Evolutionary conservation across 2,329 filamentous ascomycete species (phyloP), one percentile per base, ranked within the genome.

Genomic region (Pseudogymnoascus sp.): DNA sequence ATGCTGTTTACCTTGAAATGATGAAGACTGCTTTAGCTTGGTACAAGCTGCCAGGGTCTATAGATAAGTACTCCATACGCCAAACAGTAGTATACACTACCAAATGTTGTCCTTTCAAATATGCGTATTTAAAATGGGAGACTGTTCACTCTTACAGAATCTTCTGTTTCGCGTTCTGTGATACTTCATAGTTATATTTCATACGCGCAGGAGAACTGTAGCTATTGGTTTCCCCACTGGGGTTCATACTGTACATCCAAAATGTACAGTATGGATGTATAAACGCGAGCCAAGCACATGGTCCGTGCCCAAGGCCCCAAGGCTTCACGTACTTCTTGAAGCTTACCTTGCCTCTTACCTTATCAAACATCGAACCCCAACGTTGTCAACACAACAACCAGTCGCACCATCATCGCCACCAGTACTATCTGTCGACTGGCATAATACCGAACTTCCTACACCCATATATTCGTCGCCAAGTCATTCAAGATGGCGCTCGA

Each of bases 401-500:
- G 51, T 57, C 51, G 28, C 28, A 57, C 11, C 28, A 57, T 57
- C 51, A 57, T 57, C 28, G 51, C 51, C 51, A 57, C 51, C 28
- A 57, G 11, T 57, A 57, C 51, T 57, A n/a, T 34, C 51, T 57
- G 13, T 57, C 16, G 51, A 36, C 28, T 57, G 51, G 48, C 48
- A 34, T 57, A 57, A 34, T 14, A 57, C 16, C 28, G 51, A 21
- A 34, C 28, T 21, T 57, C n/a, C n/a, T 13, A 57, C 25, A 36
- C 28, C 19, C 51, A 19, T 36, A 57, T 36, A 11, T 57, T 57
- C 28, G 51, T 57, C 28, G 51, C 51, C 51, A 36, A 57, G 51
- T 10, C 28, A 13, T 43, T 60, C 85, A 88, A 76, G 77, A 99
- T 99, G 95, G 93, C 93, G 85, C 90, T 99, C 80, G 95, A 98